Conservation (phyloP, 2,329 filamentous ascomycete species). For the Allantophomopsis lycopodina region DNA sequence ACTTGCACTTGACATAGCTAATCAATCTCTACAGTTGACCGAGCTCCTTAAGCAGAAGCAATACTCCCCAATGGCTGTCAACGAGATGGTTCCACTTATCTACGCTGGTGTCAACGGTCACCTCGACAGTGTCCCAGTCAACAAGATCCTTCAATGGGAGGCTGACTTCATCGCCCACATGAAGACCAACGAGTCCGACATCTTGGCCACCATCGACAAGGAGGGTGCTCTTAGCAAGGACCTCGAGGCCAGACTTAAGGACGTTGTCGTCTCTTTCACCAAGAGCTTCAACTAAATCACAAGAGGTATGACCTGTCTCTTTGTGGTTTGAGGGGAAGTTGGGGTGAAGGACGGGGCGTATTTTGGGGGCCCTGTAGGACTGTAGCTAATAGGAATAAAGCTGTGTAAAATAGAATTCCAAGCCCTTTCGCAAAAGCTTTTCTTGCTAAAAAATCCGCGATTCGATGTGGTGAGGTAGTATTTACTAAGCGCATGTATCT, state of each 20-base stretch:
- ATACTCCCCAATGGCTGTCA: conserved; percentile 96
- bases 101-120: conserved; percentile 97
- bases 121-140: conserved; percentile 79
- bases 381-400: too few relatives aligned
- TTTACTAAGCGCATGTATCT: too few relatives aligned
- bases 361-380: too few relatives aligned
- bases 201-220: conserved; percentile 81
- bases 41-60: conserved; percentile 99
- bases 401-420: too few relatives aligned
- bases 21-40: conserved; percentile 44
- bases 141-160: conserved; percentile 90
- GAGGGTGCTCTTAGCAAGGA: conserved; percentile 96
- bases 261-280: conserved; percentile 68
- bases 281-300: conserved; percentile 63
- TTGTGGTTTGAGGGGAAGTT: too few relatives aligned
- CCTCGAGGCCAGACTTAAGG: conserved; percentile 68
- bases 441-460: too few relatives aligned
- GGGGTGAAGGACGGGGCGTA: too few relatives aligned
- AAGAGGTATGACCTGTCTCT: not conserved
- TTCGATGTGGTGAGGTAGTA: too few relatives aligned
- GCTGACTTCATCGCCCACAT: conserved; percentile 86
- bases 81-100: conserved; percentile 99
- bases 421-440: too few relatives aligned
- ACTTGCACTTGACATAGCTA: conserved; percentile 1
- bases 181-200: conserved; percentile 75